Conservation (phyloP, 2,329 filamentous ascomycete genomes). For the Colletotrichum eleusines region DNA sequence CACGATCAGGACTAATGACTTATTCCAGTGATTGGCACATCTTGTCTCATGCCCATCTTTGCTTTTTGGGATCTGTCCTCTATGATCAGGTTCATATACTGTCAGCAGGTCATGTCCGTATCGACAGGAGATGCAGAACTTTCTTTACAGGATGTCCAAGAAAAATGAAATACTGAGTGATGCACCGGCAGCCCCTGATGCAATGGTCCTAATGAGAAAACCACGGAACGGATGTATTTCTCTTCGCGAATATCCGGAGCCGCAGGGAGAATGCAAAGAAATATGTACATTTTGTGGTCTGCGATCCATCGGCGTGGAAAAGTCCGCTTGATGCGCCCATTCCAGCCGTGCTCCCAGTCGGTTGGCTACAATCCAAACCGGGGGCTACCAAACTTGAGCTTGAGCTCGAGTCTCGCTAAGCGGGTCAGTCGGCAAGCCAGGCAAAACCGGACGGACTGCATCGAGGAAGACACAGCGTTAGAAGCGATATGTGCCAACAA, state of each 20-base stretch:
- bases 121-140: background rate
- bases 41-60: slow-evolving; percentile 5
- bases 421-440: background rate
- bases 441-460: background rate
- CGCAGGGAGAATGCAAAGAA: slow-evolving; percentile 12
- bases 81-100: slow-evolving; percentile 8
- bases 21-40: slow-evolving; percentile 4
- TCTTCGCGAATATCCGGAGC: slow-evolving; percentile 4
- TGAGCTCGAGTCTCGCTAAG: background rate
- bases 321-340: slow-evolving; percentile 11
- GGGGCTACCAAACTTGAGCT: background rate
- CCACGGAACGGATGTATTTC: background rate
- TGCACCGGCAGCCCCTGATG: background rate
- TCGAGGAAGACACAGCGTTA: background rate
- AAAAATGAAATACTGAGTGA: background rate
- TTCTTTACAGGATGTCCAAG: background rate
- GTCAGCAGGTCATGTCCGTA: background rate
- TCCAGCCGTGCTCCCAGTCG: slow-evolving; percentile 8
- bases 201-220: background rate
- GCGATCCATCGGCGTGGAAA: background rate
- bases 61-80: slow-evolving; percentile 5
- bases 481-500: background rate
- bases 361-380: slow-evolving; percentile 10
- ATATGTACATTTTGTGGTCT: background rate
- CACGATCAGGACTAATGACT: background rate